Evolutionary conservation across 345 rosid genomes (phyloP).

Genomic region (Fremontodendron californicum): DNA sequence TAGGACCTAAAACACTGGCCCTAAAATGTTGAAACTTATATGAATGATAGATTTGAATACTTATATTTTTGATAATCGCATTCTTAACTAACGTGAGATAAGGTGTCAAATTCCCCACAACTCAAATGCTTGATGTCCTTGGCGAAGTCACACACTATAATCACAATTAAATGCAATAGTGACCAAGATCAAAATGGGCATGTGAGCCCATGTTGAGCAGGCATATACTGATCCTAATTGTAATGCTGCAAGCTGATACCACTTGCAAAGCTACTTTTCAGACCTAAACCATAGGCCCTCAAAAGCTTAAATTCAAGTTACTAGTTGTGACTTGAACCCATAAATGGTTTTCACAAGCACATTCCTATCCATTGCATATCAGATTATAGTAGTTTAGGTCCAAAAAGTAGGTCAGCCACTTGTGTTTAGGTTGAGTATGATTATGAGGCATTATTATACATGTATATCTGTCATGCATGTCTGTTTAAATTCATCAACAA

Average conservation of each 20-base stretch:
- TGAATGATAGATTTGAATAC: not conserved
- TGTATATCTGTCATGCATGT: not conserved
- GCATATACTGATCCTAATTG: not conserved
- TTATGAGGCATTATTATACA: not conserved
- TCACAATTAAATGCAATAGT: not conserved
- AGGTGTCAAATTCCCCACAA: not conserved
- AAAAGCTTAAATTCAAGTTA: slow-evolving; percentile 1
- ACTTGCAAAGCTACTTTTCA: not conserved
- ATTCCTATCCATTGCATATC: not conserved
- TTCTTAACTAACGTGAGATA: not conserved
- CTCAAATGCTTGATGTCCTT: slow-evolving; percentile 1
- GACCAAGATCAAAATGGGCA: not conserved
- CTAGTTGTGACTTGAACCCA: not conserved
- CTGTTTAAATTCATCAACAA: not conserved
- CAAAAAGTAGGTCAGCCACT: not conserved
- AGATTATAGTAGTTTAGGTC: not conserved
- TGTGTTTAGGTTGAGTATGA: not conserved
- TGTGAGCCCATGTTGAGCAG: not conserved
- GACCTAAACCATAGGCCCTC: not conserved
- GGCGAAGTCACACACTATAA: not conserved
- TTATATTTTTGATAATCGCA: not conserved
- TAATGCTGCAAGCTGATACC: not conserved
- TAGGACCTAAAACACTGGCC: not conserved
- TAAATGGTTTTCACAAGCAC: not conserved
- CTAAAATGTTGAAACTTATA: not conserved